Evolutionary conservation across 2,329 filamentous ascomycete genomes (phyloP).

Genomic region (Neobulgaria alba): DNA sequence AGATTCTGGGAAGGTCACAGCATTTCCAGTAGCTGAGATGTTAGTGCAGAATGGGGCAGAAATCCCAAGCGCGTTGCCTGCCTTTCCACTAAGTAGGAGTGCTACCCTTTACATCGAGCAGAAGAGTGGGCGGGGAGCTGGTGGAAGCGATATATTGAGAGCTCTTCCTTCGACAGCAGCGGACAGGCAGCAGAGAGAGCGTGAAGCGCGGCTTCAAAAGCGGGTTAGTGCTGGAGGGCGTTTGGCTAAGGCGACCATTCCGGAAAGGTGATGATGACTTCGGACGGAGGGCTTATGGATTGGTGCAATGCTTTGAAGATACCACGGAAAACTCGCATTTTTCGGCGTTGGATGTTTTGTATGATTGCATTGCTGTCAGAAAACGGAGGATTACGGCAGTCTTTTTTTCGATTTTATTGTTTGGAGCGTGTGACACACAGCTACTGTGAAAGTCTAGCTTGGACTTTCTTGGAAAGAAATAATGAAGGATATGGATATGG

Average conservation of each 20-base stretch:
- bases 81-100: constrained; percentile 73
- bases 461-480: constrained; percentile 12
- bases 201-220: constrained; percentile 65
- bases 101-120: constrained; percentile 81
- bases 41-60: constrained; percentile 91
- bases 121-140: constrained; percentile 46
- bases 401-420: neutral
- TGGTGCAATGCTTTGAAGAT: constrained; percentile 25
- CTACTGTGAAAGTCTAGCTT: neutral
- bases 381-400: constrained; percentile 2
- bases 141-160: constrained; percentile 44
- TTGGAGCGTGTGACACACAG: neutral
- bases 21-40: constrained; percentile 86
- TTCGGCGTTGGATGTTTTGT: constrained; percentile 22
- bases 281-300: constrained; percentile 11
- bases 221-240: constrained; percentile 69
- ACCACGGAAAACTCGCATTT: constrained; percentile 26
- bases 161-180: constrained; percentile 47
- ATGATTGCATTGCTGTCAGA: constrained; percentile 12
- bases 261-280: constrained; percentile 19
- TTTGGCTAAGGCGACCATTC: constrained; percentile 40
- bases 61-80: constrained; percentile 65
- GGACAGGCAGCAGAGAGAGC: constrained; percentile 51
- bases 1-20: constrained; percentile 41
- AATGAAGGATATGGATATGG: too few relatives aligned